Conservation (phyloP, 345 rosid species). For the Firmiana major region DNA sequence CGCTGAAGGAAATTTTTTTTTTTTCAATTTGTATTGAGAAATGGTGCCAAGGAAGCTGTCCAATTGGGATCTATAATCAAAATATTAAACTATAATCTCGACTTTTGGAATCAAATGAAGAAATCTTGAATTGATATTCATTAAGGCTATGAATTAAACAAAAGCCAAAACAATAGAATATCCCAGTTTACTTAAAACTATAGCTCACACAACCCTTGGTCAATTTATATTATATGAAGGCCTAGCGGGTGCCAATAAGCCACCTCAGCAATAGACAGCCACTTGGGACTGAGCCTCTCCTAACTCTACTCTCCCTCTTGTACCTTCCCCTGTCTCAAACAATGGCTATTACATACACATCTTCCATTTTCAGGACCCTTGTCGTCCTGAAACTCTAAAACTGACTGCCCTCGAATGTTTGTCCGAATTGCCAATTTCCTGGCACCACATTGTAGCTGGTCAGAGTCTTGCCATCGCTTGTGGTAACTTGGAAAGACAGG, state of each 20-base stretch:
- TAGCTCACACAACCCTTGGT: too few relatives aligned
- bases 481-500: conserved; percentile 83
- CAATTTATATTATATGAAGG: conserved; percentile 12
- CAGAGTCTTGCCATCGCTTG: conserved; percentile 79
- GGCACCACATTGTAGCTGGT: conserved; percentile 62
- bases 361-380: neutral
- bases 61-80: neutral
- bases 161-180: neutral
- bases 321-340: conserved; percentile 17
- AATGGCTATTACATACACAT: conserved; percentile 21
- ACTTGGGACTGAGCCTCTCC: conserved; percentile 19
- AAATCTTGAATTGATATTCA: neutral
- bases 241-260: conserved; percentile 71
- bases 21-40: neutral
- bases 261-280: conserved; percentile 71
- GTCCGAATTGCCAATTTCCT: conserved; percentile 79
- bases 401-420: conserved; percentile 73
- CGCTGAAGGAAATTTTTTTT: neutral
- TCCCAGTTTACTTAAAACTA: conserved; percentile 1
- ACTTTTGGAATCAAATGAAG: neutral
- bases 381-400: conserved; percentile 28
- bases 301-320: conserved; percentile 15
- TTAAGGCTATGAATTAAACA: neutral
- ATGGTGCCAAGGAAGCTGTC: neutral
- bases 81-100: neutral